phyloP scores from a whole-genome alignment of 345 rosid genomes.

The Populus davidiana region DNA sequence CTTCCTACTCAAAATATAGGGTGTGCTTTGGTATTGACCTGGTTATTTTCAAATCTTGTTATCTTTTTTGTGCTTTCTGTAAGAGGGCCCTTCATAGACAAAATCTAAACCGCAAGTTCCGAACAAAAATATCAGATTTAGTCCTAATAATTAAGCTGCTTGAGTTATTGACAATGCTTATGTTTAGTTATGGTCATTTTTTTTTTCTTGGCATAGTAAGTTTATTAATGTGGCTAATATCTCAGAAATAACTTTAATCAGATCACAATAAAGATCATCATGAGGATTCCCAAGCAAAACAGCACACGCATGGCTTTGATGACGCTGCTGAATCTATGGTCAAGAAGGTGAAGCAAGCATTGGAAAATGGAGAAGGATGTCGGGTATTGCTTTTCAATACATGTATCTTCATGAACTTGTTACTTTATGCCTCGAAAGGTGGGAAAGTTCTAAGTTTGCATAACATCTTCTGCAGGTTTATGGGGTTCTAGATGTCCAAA shows the following conservation, averaged over 20 bases:
- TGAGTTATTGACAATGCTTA: neutral
- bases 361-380: constrained; percentile 88
- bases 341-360: constrained; percentile 87
- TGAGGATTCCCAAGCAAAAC: constrained; percentile 45
- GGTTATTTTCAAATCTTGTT: too few species aligned
- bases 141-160: neutral
- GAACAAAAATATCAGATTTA: neutral
- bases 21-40: too few species aligned
- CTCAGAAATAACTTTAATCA: constrained; percentile 20
- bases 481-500: constrained; percentile 91
- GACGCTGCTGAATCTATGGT: constrained; percentile 76
- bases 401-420: neutral
- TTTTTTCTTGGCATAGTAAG: neutral
- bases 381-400: constrained; percentile 49
- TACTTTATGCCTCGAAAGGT: neutral
- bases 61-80: too few species aligned
- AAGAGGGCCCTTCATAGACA: too few species aligned
- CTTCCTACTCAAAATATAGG: too few species aligned
- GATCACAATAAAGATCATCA: constrained; percentile 66
- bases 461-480: constrained; percentile 56
- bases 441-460: constrained; percentile 12
- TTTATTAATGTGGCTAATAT: neutral
- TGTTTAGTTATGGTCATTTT: neutral
- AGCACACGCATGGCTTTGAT: constrained; percentile 65
- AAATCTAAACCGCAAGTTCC: too few species aligned